Evolutionary conservation across 179 eudicot genomes (phyloP), one percentile per base, ranked within the genome.

Genomic region (Carnegiea gigantea): DNA sequence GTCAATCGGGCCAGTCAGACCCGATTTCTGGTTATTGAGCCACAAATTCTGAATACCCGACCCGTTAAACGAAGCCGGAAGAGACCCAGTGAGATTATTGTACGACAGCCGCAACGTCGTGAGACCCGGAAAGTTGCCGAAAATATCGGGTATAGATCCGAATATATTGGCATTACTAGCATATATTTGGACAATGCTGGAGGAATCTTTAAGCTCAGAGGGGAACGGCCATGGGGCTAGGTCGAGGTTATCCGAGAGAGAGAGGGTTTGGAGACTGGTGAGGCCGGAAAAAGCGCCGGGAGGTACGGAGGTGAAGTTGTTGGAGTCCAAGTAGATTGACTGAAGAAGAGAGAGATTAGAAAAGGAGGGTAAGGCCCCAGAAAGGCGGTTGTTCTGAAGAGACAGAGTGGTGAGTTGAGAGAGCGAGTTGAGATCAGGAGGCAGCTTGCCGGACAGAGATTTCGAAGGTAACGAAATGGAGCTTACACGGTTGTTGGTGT

Each of bases 111-210:
- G 70, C 18, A 93, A 85, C 40, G 78, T 75, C 81, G 85, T 88
- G 23, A 93, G 68, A 18, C 79, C 86, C 5, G 86, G 86, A 9
- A 92, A 84, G 0, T 80, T 62, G 0, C 30, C 91, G 73, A 93
- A 93, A 0, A 92, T 28, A 15, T 93, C 98, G 0, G 98, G 96
- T 10, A 93, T 82, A 9, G 80, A 0, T 1, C 96, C 98, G 2
- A 73, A 76, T 0, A 93, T 57, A 9, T 84, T 86, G 0, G 84
- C 86, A 24, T 54, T 84, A 48, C 84, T 79, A 1, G 90, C 94
- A 10, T 62, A 72, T 21, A 93, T 79, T 8, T 38, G 70, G 4
- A 64, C 83, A 28, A 93, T 76, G n/a, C 65, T 43, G 0, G 87
- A 7, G 3, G 90, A 87, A 9, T 89, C 84, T 0, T 71, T 7